These are phyloP conservation scores for Tricholoma sp. DNA, from an alignment of 768 basidiomycete genomes.

Conservation along the genomic window DNA sequence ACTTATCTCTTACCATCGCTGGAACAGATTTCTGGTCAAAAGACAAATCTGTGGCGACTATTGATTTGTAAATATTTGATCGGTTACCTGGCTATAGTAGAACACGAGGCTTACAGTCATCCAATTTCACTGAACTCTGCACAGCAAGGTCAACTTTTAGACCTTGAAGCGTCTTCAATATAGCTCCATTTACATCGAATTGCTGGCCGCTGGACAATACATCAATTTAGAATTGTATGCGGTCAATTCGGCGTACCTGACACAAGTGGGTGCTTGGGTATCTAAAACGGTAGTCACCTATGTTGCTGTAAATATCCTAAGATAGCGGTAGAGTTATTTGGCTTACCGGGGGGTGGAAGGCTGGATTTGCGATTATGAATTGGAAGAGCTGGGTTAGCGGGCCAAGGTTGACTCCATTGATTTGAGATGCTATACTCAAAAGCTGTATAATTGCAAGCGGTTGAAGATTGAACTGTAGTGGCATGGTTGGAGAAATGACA, in stretches of 20 bases:
- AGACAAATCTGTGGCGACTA: conserved; percentile 50
- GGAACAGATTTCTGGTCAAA: conserved; percentile 56
- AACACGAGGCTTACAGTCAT: conserved; percentile 48
- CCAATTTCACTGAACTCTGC: conserved; percentile 49
- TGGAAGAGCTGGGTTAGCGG: conserved; percentile 52
- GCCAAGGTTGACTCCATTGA: conserved; percentile 57
- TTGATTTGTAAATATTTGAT: background rate
- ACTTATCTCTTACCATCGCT: conserved; percentile 37
- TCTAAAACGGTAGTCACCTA: conserved; percentile 55
- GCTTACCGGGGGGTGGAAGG: conserved; percentile 46
- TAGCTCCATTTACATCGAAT: conserved; percentile 55
- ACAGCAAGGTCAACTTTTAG: conserved; percentile 56
- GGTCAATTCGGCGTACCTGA: conserved; percentile 35
- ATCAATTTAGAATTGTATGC: conserved; percentile 1
- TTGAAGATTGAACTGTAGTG: conserved; percentile 60
- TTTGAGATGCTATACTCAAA: conserved; percentile 42
- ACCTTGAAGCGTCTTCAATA: conserved; percentile 55
- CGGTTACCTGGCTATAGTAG: background rate
- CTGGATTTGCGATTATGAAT: conserved; percentile 45
- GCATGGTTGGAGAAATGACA: conserved; percentile 51
- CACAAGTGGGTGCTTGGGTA: conserved; percentile 47
- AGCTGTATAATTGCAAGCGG: conserved; percentile 57
- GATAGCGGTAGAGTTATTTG: background rate
- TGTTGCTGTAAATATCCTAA: background rate
- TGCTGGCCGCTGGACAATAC: conserved; percentile 49